Evolutionary conservation across 2,329 filamentous ascomycete species (phyloP), one percentile per base, ranked within the genome.

Genomic region (Diplocarpon mali): DNA sequence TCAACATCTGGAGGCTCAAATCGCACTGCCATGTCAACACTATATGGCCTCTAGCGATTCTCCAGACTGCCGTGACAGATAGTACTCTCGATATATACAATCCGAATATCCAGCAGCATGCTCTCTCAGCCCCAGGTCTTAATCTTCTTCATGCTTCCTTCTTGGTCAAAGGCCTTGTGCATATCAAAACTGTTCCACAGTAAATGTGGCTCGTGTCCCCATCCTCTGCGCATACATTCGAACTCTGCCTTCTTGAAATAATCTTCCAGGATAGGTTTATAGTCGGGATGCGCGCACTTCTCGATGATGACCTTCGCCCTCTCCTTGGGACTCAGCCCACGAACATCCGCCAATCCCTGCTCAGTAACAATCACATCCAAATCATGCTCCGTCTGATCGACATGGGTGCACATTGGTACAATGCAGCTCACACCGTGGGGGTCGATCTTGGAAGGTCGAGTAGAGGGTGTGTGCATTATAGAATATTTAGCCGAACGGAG

Each of bases 351-450:
- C 17, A 93, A 75, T 46, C 88, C 87, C 62, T 74, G 66, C 64
- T 76, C 71, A 16, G 75, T 78, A n/a, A 94, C 87, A 37, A 94
- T 67, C n/a, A 94, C 80, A 57, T 94, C 87, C 32, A 94, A 73
- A 62, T 94, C 88, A 65, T 93, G 87, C 69, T 94, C 88, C 0
- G 88, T 94, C 73, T 93, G 87, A 66, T 94, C 87, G 54, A 93
- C 72, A 67, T 94, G 88, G 3, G 86, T 93, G 67, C 82, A 87
- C 83, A 93, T 90, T 48, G 87, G 87, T n/a, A 94, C 85, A 57
- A 94, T 93, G 67, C 85, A 92, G 53, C 73, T 81, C 45, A 94
- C 77, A 53, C 87, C 87, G 46, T 79, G 78, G 1, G 85, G 85
- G 63, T 94, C 87, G 12, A 75, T 82, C 73, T 92, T 93, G 58